These are phyloP conservation scores for Xanthoparmelia taractica DNA, from an alignment of 495 filamentous ascomycete species.

Conservation along the genomic window DNA sequence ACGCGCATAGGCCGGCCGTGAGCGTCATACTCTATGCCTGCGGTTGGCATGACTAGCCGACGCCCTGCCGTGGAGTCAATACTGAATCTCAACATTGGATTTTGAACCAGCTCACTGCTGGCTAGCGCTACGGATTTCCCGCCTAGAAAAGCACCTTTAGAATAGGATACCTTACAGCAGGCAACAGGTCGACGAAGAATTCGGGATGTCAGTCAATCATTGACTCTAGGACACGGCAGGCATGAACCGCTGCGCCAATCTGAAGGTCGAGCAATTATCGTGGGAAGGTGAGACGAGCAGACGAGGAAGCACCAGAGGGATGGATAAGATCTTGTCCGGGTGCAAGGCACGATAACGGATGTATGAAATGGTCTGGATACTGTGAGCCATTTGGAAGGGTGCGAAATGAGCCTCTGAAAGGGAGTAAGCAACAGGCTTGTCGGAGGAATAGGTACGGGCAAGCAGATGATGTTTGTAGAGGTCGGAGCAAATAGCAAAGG, in stretches of 20 bases:
- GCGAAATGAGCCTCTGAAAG: not conserved
- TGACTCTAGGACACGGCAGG: not conserved
- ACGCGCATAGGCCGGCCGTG: constrained; percentile 14
- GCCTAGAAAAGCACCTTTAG: not conserved
- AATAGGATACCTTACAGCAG: not conserved
- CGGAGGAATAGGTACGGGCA: constrained; percentile 6
- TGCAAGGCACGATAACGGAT: constrained; percentile 6
- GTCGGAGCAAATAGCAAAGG: not conserved
- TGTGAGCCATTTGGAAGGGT: constrained; percentile 8
- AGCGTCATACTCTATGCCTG: constrained; percentile 15
- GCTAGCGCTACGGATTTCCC: not conserved
- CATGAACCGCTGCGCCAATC: constrained; percentile 7
- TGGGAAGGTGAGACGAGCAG: not conserved
- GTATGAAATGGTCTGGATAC: constrained; percentile 6
- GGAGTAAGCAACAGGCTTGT: constrained; percentile 5
- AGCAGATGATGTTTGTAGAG: not conserved
- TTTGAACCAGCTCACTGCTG: constrained; percentile 3
- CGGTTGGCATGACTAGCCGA: constrained; percentile 19
- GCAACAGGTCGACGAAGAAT: not conserved
- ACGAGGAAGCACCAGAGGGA: not conserved
- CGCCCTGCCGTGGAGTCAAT: constrained; percentile 8
- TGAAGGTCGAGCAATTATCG: constrained; percentile 3
- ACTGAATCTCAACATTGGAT: not conserved
- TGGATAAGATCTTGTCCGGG: not conserved
- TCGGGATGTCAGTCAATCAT: constrained; percentile 2